Percentiles rank a stretch among this genome's conserved stretches.
These are phyloP conservation scores for Rubroboletus satanas DNA, from an alignment of 768 basidiomycete species.

Conservation along the genomic window DNA sequence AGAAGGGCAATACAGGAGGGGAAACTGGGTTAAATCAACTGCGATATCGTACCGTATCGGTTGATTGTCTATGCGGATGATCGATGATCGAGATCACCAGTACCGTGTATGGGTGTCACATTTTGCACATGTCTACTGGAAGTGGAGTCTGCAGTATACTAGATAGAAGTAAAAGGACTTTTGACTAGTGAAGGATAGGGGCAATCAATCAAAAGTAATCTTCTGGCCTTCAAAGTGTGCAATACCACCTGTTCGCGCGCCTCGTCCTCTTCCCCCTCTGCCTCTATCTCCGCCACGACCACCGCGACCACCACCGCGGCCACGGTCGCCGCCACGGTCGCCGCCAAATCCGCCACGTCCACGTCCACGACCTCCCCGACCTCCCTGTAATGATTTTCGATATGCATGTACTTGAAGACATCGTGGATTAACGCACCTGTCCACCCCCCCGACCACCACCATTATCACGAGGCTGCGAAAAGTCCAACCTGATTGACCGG, in stretches of 20 bases:
- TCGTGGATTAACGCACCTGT: constrained; percentile 34
- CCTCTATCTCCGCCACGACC: constrained; percentile 39
- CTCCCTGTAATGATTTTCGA: constrained; percentile 19
- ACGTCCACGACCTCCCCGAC: constrained; percentile 34
- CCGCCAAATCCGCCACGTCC: constrained; percentile 27
- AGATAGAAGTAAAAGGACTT: background rate
- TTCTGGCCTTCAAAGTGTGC: constrained; percentile 50
- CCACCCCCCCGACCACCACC: constrained; percentile 51
- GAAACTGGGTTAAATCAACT: constrained; percentile 7
- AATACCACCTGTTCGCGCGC: constrained; percentile 52
- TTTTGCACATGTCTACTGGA: background rate
- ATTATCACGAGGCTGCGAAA: constrained; percentile 73
- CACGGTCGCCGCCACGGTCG: constrained; percentile 38
- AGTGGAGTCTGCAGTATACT: background rate
- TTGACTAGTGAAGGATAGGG: background rate
- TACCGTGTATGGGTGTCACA: background rate
- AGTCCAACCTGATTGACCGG: constrained; percentile 78
- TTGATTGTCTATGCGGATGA: background rate
- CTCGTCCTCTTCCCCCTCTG: constrained; percentile 36
- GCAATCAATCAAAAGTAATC: constrained; percentile 39
- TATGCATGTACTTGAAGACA: background rate
- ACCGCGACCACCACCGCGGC: constrained; percentile 40
- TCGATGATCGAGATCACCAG: too few relatives aligned
- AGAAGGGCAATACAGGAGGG: constrained; percentile 56
- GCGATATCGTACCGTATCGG: background rate